Evolutionary conservation across 495 filamentous ascomycete species (phyloP).

Genomic region (Aspergillus coremiiformis): DNA sequence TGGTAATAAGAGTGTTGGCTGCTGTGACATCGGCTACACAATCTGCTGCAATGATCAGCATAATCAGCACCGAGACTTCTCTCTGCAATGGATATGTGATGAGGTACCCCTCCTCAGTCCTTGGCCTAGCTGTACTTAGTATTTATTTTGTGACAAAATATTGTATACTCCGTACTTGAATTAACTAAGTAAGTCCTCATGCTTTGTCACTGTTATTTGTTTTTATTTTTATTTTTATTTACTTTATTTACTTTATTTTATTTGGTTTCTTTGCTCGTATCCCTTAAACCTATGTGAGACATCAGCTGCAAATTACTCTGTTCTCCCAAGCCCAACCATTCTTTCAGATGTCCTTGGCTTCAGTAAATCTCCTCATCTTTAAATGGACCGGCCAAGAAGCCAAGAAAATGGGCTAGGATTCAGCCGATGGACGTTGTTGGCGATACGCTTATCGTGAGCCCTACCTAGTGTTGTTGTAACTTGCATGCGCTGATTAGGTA

Average conservation of each 20-base stretch:
- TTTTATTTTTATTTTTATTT: not conserved
- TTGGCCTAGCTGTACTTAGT: too few relatives aligned
- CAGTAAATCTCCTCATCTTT: constrained; percentile 6
- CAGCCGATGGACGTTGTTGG: constrained; percentile 31
- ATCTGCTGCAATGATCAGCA: not conserved
- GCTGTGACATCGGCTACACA: not conserved
- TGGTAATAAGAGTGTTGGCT: not conserved
- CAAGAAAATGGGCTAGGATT: constrained; percentile 22
- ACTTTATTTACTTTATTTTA: not conserved
- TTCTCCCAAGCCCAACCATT: constrained; percentile 3
- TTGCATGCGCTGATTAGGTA: not conserved
- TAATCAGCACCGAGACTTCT: not conserved
- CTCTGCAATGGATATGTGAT: not conserved
- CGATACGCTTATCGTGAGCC: constrained; percentile 34
- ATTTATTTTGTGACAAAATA: too few relatives aligned
- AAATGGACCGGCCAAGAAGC: constrained; percentile 13
- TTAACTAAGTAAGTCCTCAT: not conserved
- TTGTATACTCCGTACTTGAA: not conserved
- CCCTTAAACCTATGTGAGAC: constrained; percentile 27
- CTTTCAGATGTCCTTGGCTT: constrained; percentile 4
- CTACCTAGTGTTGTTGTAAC: constrained; percentile 10
- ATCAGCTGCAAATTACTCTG: constrained; percentile 23
- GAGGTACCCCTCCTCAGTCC: not conserved
- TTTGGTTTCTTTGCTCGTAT: not conserved
- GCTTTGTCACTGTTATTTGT: not conserved